These are phyloP conservation scores for Scolecobasidium constrictum DNA, from an alignment of 2,329 filamentous ascomycete species.

Conservation along the genomic window DNA sequence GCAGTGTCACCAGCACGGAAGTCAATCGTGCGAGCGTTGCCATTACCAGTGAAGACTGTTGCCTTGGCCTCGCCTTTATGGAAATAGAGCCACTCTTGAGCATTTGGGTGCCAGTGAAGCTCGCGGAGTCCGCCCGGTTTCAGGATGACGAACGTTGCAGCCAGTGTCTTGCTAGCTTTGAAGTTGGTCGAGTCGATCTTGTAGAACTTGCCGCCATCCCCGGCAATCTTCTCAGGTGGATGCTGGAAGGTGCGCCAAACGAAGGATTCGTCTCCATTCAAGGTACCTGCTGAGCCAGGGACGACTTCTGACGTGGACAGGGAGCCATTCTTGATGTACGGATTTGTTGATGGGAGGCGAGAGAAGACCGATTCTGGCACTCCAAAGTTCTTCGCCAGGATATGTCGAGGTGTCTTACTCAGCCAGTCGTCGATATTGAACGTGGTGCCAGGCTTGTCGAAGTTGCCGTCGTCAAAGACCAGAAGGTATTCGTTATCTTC, in stretches of 20 bases:
- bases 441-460: slow-evolving; percentile 50
- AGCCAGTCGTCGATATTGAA: slow-evolving; percentile 66
- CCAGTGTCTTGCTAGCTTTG: slow-evolving; percentile 54
- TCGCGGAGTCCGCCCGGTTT: slow-evolving; percentile 54
- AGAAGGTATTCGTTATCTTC: slow-evolving; percentile 59
- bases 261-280: slow-evolving; percentile 49
- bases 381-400: slow-evolving; percentile 61
- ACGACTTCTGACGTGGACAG: slow-evolving; percentile 38
- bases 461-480: slow-evolving; percentile 56
- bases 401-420: slow-evolving; percentile 49
- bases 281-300: slow-evolving; percentile 35
- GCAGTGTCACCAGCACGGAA: slow-evolving; percentile 57
- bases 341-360: slow-evolving; percentile 44
- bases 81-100: slow-evolving; percentile 64
- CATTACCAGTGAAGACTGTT: slow-evolving; percentile 53
- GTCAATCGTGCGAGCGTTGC: slow-evolving; percentile 54
- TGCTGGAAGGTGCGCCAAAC: slow-evolving; percentile 51
- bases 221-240: slow-evolving; percentile 45
- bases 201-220: slow-evolving; percentile 49
- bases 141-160: slow-evolving; percentile 52
- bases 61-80: slow-evolving; percentile 50
- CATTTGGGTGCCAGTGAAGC: slow-evolving; percentile 61
- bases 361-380: slow-evolving; percentile 50
- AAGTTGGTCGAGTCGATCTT: slow-evolving; percentile 60
- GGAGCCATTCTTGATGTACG: slow-evolving; percentile 51